These are phyloP conservation scores for Globisporangium abappressorium DNA, from an alignment of 352 stramenopile species.

Conservation along the genomic window DNA sequence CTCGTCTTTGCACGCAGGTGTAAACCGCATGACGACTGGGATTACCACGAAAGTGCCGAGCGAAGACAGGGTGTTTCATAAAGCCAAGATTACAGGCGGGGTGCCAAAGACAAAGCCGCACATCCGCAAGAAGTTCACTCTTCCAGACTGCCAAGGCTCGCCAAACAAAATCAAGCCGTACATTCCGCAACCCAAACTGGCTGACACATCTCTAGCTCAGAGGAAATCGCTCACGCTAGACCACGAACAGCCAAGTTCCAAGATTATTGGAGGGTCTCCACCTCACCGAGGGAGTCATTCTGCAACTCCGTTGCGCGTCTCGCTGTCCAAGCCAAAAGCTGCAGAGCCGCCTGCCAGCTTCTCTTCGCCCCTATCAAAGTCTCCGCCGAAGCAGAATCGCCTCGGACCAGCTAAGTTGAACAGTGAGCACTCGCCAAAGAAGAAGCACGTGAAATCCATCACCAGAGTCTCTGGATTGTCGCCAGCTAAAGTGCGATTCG, in stretches of 20 bases:
- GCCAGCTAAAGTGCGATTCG: not conserved
- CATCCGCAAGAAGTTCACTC: constrained; percentile 32
- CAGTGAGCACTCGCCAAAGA: constrained; percentile 3
- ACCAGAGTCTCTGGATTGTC: not conserved
- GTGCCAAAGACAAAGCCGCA: constrained; percentile 38
- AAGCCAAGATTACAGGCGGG: constrained; percentile 29
- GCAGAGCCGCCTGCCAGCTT: not conserved
- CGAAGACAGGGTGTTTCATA: constrained; percentile 42
- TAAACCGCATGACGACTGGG: constrained; percentile 18
- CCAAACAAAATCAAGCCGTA: constrained; percentile 24
- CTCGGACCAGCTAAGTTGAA: not conserved
- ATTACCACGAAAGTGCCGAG: constrained; percentile 23
- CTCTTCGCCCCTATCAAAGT: not conserved
- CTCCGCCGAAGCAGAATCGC: constrained; percentile 7
- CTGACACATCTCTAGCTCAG: not conserved
- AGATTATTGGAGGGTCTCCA: not conserved
- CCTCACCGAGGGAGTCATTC: constrained; percentile 14
- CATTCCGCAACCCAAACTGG: not conserved
- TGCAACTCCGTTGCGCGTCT: not conserved
- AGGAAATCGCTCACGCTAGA: not conserved
- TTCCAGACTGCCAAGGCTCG: constrained; percentile 42
- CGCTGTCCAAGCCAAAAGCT: constrained; percentile 1
- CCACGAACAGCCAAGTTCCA: not conserved
- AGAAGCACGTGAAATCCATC: constrained; percentile 1
- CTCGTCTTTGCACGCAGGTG: not conserved